phyloP scores from a whole-genome alignment of 2,329 filamentous ascomycete species.

The Xylaria sp. region DNA sequence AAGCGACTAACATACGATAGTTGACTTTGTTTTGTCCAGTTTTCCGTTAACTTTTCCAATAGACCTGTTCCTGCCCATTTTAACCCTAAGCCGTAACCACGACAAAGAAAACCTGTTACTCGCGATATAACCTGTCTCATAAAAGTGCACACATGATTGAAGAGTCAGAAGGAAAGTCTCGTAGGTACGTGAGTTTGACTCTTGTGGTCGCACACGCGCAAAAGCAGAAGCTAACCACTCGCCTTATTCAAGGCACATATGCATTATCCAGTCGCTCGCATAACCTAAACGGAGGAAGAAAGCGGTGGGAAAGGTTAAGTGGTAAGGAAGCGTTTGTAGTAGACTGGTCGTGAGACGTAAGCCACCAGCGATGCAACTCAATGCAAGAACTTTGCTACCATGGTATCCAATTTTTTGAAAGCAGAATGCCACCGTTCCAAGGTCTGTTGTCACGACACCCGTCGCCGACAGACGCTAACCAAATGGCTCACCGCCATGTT shows the following conservation, averaged over 20 bases:
- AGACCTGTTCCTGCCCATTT: not conserved
- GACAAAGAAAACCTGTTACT: constrained; percentile 7
- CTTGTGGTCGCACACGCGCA: not conserved
- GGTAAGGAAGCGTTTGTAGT: not conserved
- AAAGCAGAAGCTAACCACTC: constrained; percentile 18
- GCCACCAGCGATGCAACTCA: constrained; percentile 16
- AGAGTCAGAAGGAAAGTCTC: constrained; percentile 1
- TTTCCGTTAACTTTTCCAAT: not conserved
- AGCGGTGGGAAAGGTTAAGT: not conserved
- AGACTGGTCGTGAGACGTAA: constrained; percentile 8
- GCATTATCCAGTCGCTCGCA: constrained; percentile 22
- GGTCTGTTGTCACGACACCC: constrained; percentile 7
- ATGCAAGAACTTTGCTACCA: constrained; percentile 11
- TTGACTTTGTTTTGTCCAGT: not conserved
- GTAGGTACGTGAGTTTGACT: constrained; percentile 9
- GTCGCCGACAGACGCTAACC: constrained; percentile 3
- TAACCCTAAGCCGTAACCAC: not conserved
- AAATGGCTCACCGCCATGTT: not conserved
- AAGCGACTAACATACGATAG: constrained; percentile 9
- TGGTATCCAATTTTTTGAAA: constrained; percentile 22
- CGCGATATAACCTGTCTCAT: not conserved
- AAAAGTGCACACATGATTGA: not conserved
- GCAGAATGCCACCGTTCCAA: constrained; percentile 24
- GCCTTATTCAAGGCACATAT: constrained; percentile 13
- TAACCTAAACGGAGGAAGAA: not conserved